phyloP scores from a whole-genome alignment of 1,284 basidiomycete genomes.

The Amylostereum areolatum region DNA sequence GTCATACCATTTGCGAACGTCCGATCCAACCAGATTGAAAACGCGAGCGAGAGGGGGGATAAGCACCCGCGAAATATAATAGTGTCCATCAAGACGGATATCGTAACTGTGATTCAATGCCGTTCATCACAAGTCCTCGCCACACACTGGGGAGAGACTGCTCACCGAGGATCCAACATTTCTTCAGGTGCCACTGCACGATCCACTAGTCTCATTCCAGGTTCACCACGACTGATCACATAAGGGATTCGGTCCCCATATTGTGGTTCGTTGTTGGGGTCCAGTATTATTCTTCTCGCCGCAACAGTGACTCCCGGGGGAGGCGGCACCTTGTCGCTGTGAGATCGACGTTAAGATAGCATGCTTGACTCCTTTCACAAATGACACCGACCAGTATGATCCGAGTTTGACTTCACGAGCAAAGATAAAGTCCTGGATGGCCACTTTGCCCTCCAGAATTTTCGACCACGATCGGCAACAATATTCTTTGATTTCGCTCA shows the following conservation, averaged over 20 bases:
- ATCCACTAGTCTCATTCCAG: slow-evolving; percentile 71
- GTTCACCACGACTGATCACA: slow-evolving; percentile 70
- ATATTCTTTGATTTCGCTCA: slow-evolving; percentile 86
- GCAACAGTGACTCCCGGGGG: slow-evolving; percentile 91
- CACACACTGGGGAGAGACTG: neutral
- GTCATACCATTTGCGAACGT: slow-evolving; percentile 85
- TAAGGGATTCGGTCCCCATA: slow-evolving; percentile 95
- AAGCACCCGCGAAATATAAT: slow-evolving; percentile 86
- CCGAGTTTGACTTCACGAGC: slow-evolving; percentile 93
- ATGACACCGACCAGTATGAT: slow-evolving; percentile 66
- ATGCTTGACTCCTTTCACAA: too few species aligned
- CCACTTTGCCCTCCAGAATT: slow-evolving; percentile 75
- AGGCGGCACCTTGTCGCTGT: slow-evolving; percentile 75
- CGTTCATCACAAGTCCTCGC: too few species aligned
- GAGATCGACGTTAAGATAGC: neutral
- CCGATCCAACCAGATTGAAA: slow-evolving; percentile 88
- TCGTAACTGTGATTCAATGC: too few species aligned
- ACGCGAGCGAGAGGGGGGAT: slow-evolving; percentile 89
- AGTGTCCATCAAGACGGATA: slow-evolving; percentile 61
- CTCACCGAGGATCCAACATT: slow-evolving; percentile 67
- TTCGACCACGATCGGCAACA: slow-evolving; percentile 84
- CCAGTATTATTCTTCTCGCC: slow-evolving; percentile 66
- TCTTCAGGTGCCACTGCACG: slow-evolving; percentile 78
- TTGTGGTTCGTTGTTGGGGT: slow-evolving; percentile 81
- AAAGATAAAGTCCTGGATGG: slow-evolving; percentile 89